Evolutionary conservation across 2,329 filamentous ascomycete species (phyloP).

Genomic region (Pseudogymnoascus sp.): DNA sequence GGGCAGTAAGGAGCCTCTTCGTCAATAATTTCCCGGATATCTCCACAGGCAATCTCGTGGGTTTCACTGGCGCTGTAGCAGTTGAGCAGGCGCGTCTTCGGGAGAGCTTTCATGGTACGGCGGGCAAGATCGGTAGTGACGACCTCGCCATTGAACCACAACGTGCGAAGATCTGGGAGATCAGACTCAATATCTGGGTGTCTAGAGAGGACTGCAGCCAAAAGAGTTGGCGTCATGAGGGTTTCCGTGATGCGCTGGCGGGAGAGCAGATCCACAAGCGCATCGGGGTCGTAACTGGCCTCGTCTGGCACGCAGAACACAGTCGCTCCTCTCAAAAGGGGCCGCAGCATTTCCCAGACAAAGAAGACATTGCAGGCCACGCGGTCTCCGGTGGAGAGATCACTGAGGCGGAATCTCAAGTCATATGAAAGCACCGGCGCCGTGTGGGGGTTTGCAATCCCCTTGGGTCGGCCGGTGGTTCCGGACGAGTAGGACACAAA

Average conservation of each 20-base stretch:
- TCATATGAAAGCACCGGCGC: conserved; percentile 68
- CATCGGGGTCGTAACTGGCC: conserved; percentile 66
- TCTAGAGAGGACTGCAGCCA: conserved; percentile 64
- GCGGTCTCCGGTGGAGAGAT: conserved; percentile 62
- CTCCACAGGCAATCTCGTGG: conserved; percentile 50
- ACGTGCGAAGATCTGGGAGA: conserved; percentile 56
- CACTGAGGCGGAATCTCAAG: conserved; percentile 59
- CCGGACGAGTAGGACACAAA: conserved; percentile 60
- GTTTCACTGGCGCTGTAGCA: conserved; percentile 79
- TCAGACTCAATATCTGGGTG: conserved; percentile 55
- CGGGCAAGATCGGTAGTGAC: conserved; percentile 69
- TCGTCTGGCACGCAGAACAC: conserved; percentile 68
- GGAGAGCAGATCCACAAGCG: conserved; percentile 61
- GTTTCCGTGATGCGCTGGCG: conserved; percentile 65
- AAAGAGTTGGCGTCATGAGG: conserved; percentile 72
- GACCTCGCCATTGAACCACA: conserved; percentile 79
- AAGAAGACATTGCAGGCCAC: conserved; percentile 88
- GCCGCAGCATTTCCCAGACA: conserved; percentile 74
- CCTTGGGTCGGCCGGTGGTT: conserved; percentile 43
- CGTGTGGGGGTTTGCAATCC: conserved; percentile 66
- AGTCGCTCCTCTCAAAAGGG: conserved; percentile 65
- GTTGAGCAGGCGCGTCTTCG: conserved; percentile 62
- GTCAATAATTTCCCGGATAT: conserved; percentile 59
- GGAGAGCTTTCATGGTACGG: conserved; percentile 50
- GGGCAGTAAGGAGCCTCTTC: conserved; percentile 60